A percentile compares a stretch with the other conserved stretches of the same genome.
These are phyloP conservation scores for Exutisphaerella laricina DNA, from an alignment of 2,329 filamentous ascomycete species.

Conservation along the genomic window DNA sequence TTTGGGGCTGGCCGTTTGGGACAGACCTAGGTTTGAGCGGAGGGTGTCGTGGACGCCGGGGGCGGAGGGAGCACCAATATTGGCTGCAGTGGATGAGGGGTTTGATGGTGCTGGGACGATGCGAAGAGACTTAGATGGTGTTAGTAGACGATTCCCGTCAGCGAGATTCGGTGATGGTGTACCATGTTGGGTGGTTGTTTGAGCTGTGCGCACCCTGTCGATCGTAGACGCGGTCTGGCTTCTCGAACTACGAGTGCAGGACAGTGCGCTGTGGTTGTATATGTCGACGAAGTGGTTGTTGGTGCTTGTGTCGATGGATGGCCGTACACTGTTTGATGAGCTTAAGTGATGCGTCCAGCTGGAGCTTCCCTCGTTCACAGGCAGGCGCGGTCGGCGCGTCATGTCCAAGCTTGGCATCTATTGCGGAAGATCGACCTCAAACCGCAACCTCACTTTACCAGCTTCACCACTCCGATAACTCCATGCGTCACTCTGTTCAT, in stretches of 20 bases:
- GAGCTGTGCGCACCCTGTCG: slow-evolving; percentile 1
- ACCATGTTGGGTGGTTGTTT: neutral
- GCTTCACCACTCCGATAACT: too few relatives aligned
- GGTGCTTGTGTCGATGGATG: too few relatives aligned
- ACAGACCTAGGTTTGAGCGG: slow-evolving; percentile 68
- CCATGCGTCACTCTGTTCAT: too few relatives aligned
- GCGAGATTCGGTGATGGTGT: neutral
- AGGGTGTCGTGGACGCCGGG: slow-evolving; percentile 92
- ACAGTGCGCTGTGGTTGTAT: too few relatives aligned
- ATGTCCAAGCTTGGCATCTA: too few relatives aligned
- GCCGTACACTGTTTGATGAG: too few relatives aligned
- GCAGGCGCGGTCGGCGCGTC: neutral
- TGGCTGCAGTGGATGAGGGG: slow-evolving; percentile 44
- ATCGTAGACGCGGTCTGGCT: too few relatives aligned
- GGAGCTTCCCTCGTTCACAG: neutral
- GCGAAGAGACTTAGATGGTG: slow-evolving; percentile 56
- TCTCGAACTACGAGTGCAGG: neutral
- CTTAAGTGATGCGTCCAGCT: neutral
- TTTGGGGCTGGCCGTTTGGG: slow-evolving; percentile 40
- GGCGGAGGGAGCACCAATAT: slow-evolving; percentile 73
- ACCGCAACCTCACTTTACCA: too few relatives aligned
- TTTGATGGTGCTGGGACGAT: slow-evolving; percentile 70
- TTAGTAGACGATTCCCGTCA: too few relatives aligned
- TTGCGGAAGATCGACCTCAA: too few relatives aligned
- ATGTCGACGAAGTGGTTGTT: neutral